Base-by-base conservation (phyloP, 2,329 filamentous ascomycete genomes). In the Diaporthe citri region DNA sequence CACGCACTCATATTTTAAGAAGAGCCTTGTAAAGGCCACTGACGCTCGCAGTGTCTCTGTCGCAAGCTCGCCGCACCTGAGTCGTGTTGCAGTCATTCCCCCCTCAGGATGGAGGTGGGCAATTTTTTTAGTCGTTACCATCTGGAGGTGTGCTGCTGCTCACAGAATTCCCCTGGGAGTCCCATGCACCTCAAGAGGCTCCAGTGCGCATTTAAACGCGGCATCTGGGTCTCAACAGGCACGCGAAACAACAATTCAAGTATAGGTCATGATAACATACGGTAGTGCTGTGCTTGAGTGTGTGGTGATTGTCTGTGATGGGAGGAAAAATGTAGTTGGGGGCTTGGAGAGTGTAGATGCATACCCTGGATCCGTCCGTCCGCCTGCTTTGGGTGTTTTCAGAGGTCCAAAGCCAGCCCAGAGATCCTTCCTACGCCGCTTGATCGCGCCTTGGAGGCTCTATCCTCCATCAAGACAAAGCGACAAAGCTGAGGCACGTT, bases 401-500 rank as follows among this genome's bases (percentile, higher is more conserved):
- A 62, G 52, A 62, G 46, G 41, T 52, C 59, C 48, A 55, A 66
- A 60, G 36, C 46, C 52, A 75, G 72, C 67, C 55, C 67, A 55
- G 46, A 56, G 60, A 74, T 74, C 72, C 75, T 74, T 74, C 75
- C 75, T 74, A 76, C 75, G 69, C 72, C 67, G 72, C 64, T 62
- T 71, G 69, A 66, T 73, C 34, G 73, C 73, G 69, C 62, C 62
- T 72, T 56, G 69, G 52, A 71, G 70, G 69, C 73, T 74, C 69
- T 75, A 75, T 73, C 70, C 75, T 75, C 75, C 75, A 75, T 73
- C 75, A 76, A 74, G 69, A 75, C 70, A 75, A 64, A 64, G 60
- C 60, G 41, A 64, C 59, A 64, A 46, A 39, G 60, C 66, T 57
- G 72, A 66, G 72, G 73, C 75, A 70, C 46, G 62, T 75, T 71